Base-by-base conservation (phyloP, 768 basidiomycete species). In the Vararia minispora region DNA sequence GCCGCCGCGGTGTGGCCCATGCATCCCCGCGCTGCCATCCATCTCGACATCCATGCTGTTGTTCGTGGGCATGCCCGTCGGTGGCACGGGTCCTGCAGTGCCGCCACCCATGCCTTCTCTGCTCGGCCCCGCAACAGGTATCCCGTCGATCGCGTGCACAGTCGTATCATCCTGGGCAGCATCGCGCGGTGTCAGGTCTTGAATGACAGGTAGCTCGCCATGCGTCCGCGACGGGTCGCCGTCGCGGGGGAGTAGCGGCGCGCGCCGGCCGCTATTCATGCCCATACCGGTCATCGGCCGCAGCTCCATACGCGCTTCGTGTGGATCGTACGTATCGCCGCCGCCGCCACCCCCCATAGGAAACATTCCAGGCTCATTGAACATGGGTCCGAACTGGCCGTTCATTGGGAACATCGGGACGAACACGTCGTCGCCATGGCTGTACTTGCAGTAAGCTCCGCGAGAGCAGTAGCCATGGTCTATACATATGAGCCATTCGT, bases 381-480 rank as follows among this genome's bases (percentile, higher is more conserved):
- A 81, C 70, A 88, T 78, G 37, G 79, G 73, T 58, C 80, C 64
- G 52, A 82, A 83, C 7, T 53, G 52, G 7, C 62, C 62, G 24
- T 64, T 65, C 65, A 76, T 66, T 21, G 73, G 66, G 49, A 77
- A 82, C 22, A 87, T 55, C 0, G 83, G 86, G 7, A 85, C 64
- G 35, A 86, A 76, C 22, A 87, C 84, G 53, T 92, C 87, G 2
- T 88, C 86, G 26, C 86, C 89, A 50, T 98, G 92, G 43, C 85
- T 89, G 59, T 76, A 97, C 54, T 88, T 90, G 69, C 92, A 98
- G 43, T 72, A 71, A 14, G 73, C 79, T 33, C 92, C 92, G 23
- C 90, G 76, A 28, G 85, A 74, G 50, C 92, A 98, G 60, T 79
- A 95, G 1, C 92, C 92, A 42, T 79, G 79, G 54, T 92, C 92